Conservation (phyloP, 2,329 filamentous ascomycete genomes). For the Arthrinium puccinioides region DNA sequence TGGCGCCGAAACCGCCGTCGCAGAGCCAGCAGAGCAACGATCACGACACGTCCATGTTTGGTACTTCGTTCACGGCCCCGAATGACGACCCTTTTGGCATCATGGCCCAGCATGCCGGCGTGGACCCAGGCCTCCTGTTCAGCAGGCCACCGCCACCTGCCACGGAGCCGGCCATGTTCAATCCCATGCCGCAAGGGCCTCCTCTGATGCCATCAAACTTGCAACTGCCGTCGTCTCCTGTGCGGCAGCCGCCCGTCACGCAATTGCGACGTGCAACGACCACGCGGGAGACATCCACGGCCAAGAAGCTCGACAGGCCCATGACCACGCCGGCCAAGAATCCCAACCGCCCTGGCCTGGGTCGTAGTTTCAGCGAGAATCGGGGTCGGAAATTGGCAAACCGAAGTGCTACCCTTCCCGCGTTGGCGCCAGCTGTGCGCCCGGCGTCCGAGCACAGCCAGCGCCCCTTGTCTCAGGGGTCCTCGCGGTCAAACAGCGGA, state of each 20-base stretch:
- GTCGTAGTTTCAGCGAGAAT: conserved; percentile 48
- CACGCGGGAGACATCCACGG: conserved; percentile 33
- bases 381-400: conserved; percentile 36
- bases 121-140: conserved; percentile 54
- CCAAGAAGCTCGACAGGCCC: conserved; percentile 33
- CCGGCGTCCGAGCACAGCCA: conserved; percentile 20
- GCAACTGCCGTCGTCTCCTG: conserved; percentile 14
- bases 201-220: conserved; percentile 15
- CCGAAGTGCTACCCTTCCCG: conserved; percentile 32
- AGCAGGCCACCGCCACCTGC: conserved; percentile 41
- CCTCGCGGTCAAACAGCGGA: conserved; percentile 32
- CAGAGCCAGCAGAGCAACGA: conserved; percentile 30
- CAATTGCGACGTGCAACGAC: conserved; percentile 39
- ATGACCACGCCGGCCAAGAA: conserved; percentile 46
- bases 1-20: conserved; percentile 44
- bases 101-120: conserved; percentile 37
- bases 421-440: conserved; percentile 38
- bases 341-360: conserved; percentile 38
- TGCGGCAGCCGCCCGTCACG: conserved; percentile 20
- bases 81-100: conserved; percentile 46
- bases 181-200: conserved; percentile 16
- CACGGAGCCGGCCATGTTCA: conserved; percentile 31
- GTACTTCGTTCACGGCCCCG: conserved; percentile 32
- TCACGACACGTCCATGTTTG: conserved; percentile 29
- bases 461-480: conserved; percentile 25